Base-by-base conservation (phyloP, 768 basidiomycete species). In the Termitomyces sp. region DNA sequence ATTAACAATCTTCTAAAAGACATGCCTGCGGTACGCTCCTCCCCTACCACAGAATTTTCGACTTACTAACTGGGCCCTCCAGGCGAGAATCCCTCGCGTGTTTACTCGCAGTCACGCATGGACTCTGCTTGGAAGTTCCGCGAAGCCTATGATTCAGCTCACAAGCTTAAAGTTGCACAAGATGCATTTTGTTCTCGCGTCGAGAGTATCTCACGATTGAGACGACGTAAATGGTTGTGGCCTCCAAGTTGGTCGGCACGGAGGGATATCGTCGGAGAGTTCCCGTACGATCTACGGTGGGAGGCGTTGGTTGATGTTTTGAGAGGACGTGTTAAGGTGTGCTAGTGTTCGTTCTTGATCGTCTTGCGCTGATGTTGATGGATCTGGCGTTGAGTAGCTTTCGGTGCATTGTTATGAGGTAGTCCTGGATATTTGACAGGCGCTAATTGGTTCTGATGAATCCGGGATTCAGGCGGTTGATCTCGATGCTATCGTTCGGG, bases 261-360 rank as follows among this genome's bases (percentile, higher is more conserved):
- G 5, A 53, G n/a, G 40, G 19, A 22, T 53, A 5, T 46, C n/a
- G 66, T 65, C 38, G 75, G 73, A 48, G 72, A 69, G 12, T 88
- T 88, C 65, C 91, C 90, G 0, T 79, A 88, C 38, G 77, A 81
- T 49, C 66, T 90, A 52, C 79, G 86, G 62, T 86, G 83, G 85
- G 86, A 88, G 59, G 74, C 83, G 0, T 70, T 90, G 7, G 81
- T 88, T 0, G 88, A 90, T 51, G 78, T 88, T 3, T 62, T 90
- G 40, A 71, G 90, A 37, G 91, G 90, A 2, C 78, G 78, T 44
- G 88, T 90, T 62, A 90, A 87, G 74, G 88, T 87, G 44, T 53
- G 40, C 30, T 38, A 19, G 2, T 57, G 11, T 42, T 3, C 12
- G 3, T 14, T 32, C 8, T 24, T 11, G 26, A 28, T 38, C 3